These are phyloP conservation scores for Akanthomyces muscarius DNA, from an alignment of 2,329 filamentous ascomycete genomes.

Conservation along the genomic window DNA sequence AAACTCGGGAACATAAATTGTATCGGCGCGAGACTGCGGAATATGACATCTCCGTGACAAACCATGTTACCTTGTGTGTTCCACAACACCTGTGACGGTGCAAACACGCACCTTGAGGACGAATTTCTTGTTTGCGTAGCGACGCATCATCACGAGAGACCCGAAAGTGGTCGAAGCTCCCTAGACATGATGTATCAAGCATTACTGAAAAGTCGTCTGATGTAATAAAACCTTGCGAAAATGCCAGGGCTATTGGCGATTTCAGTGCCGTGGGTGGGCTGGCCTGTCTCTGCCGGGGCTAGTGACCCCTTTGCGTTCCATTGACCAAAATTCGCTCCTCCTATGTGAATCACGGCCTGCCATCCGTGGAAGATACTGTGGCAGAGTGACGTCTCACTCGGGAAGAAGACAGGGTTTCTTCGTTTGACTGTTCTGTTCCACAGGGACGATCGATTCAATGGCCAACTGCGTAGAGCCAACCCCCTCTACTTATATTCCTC, in stretches of 20 bases:
- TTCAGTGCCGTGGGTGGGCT: not conserved
- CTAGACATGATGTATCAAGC: not conserved
- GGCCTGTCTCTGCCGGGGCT: not conserved
- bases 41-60: not conserved
- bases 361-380: not conserved
- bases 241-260: not conserved
- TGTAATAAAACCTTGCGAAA: not conserved
- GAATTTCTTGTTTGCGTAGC: not conserved
- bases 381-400: slow-evolving; percentile 4
- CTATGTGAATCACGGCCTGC: not conserved
- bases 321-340: not conserved
- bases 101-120: slow-evolving; percentile 8
- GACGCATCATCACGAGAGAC: not conserved
- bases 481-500: not conserved
- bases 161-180: not conserved
- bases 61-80: slow-evolving; percentile 1
- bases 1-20: not conserved
- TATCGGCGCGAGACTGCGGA: not conserved
- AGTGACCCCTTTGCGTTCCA: slow-evolving; percentile 2
- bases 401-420: not conserved
- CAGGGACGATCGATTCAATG: not conserved
- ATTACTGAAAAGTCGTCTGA: not conserved
- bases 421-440: slow-evolving; percentile 7
- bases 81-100: not conserved
- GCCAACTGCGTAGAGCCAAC: not conserved